Evolutionary conservation across 202 grass and related monocot species (phyloP).

Genomic region (Carex arenaria): DNA sequence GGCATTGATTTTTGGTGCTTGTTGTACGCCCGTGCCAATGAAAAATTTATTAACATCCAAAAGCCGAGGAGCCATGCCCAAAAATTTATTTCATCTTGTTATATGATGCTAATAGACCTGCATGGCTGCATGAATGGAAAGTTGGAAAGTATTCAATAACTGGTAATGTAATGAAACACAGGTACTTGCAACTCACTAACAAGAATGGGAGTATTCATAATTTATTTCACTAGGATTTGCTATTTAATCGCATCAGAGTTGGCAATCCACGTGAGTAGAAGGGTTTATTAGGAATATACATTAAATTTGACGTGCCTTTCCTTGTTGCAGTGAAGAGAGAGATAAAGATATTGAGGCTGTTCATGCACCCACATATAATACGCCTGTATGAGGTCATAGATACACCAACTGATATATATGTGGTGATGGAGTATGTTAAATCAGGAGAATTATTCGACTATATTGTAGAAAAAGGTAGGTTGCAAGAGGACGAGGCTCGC

Average conservation of each 20-base stretch:
- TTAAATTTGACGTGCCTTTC: slow-evolving; percentile 6
- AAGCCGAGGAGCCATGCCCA: not conserved
- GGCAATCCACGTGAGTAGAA: slow-evolving; percentile 1
- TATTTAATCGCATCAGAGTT: not conserved
- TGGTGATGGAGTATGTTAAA: slow-evolving; percentile 96
- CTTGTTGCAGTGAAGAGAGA: slow-evolving; percentile 78
- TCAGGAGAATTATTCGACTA: slow-evolving; percentile 95
- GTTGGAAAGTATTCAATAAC: not conserved
- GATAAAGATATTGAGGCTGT: slow-evolving; percentile 93
- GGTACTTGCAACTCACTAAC: not conserved
- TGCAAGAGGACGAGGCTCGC: slow-evolving; percentile 86
- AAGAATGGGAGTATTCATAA: not conserved
- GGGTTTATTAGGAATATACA: not conserved
- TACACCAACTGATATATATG: slow-evolving; percentile 66
- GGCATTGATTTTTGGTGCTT: not conserved
- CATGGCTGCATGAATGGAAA: not conserved
- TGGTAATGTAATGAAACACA: not conserved
- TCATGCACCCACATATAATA: slow-evolving; percentile 98
- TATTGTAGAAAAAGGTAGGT: slow-evolving; percentile 91
- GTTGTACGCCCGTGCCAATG: not conserved
- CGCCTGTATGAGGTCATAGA: slow-evolving; percentile 97
- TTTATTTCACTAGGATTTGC: not conserved
- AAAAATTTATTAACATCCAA: not conserved
- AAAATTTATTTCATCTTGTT: not conserved
- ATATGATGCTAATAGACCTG: not conserved